These are phyloP conservation scores for Penicillium sp. DNA, from an alignment of 2,329 filamentous ascomycete species.

Conservation along the genomic window DNA sequence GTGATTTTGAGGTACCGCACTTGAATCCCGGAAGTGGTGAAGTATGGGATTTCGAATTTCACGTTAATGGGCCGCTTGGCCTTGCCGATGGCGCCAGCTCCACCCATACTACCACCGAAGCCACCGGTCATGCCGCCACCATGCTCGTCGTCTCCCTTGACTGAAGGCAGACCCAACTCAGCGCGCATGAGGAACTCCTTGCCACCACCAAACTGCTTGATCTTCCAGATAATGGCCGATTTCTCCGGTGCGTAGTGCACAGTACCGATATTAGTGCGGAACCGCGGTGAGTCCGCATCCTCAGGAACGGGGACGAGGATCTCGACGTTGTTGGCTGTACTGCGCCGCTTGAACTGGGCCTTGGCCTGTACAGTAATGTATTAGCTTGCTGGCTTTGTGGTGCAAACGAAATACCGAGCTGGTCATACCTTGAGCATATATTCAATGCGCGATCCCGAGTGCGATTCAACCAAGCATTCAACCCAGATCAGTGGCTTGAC, in stretches of 20 bases:
- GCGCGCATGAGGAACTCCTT: slow-evolving; percentile 99
- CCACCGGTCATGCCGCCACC: slow-evolving; percentile 97
- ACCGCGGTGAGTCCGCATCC: slow-evolving; percentile 90
- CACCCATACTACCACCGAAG: slow-evolving; percentile 94
- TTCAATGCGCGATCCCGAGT: slow-evolving; percentile 91
- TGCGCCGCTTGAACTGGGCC: slow-evolving; percentile 95
- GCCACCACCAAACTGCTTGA: slow-evolving; percentile 97
- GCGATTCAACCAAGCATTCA: slow-evolving; percentile 92
- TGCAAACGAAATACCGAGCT: background rate
- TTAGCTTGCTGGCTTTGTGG: slow-evolving; percentile 1
- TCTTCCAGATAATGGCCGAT: slow-evolving; percentile 98
- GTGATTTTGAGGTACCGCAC: slow-evolving; percentile 98
- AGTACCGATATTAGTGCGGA: slow-evolving; percentile 93
- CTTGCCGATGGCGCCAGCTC: slow-evolving; percentile 70
- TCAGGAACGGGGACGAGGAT: slow-evolving; percentile 96
- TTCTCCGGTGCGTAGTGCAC: slow-evolving; percentile 98
- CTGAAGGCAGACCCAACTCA: slow-evolving; percentile 86
- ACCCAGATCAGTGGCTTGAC: slow-evolving; percentile 99
- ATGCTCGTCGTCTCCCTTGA: slow-evolving; percentile 90
- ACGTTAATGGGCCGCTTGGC: slow-evolving; percentile 95
- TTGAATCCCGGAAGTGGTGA: slow-evolving; percentile 98
- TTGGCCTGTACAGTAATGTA: slow-evolving; percentile 52
- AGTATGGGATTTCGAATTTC: slow-evolving; percentile 99
- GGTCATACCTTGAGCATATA: slow-evolving; percentile 84
- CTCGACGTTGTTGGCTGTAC: slow-evolving; percentile 97